Evolutionary conservation across 2,329 filamentous ascomycete species (phyloP), one percentile per base, ranked within the genome.

Genomic region (Monilinia laxa): DNA sequence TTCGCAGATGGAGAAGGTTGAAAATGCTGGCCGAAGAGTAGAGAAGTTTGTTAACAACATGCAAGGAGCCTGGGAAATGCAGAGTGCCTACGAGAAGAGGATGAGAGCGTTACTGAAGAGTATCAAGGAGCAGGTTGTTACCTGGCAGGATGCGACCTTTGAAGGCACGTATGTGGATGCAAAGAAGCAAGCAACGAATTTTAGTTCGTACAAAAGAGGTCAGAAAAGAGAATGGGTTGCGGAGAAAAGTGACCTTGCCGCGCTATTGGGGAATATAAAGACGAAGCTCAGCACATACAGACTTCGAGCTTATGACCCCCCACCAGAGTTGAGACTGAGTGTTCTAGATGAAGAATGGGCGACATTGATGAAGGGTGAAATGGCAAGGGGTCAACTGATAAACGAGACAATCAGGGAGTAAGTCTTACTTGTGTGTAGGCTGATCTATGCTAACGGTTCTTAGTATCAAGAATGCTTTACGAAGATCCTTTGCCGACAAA

Each of bases 61-160:
- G 95, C 93, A 97, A 77, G 95, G 95, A 28, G 94, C 95, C 11
- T 99, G 95, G 95, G 94, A 97, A 80, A 99, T 99, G 95, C 93
- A 99, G 79, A 96, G 92, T 76, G 91, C 90, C 40, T 99, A 94
- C 77, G 95, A 99, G 82, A 85, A 90, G 75, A 87, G 95, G 68
- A 96, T 98, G 91, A 87, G 87, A 67, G 91, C 88, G 71, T 83
- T 99, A 52, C 82, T 98, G 70, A 84, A 87, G 72, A 84, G 88
- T 70, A 92, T 98, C 73, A 83, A 84, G 35, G 84, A 84, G 70
- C 93, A 97, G 78, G 84, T 89, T 59, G 83, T 89, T 65, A 78
- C 83, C 67, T 99, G 95, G 95, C 85, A 90, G 71, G 85, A 87
- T 57, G 87, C 94, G 14, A 88, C 83, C 31, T 98, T 98, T 75